A percentile compares a stretch with the other conserved stretches of the same genome.
phyloP scores from a whole-genome alignment of 768 basidiomycete genomes.

The Tephrocybe sp. region DNA sequence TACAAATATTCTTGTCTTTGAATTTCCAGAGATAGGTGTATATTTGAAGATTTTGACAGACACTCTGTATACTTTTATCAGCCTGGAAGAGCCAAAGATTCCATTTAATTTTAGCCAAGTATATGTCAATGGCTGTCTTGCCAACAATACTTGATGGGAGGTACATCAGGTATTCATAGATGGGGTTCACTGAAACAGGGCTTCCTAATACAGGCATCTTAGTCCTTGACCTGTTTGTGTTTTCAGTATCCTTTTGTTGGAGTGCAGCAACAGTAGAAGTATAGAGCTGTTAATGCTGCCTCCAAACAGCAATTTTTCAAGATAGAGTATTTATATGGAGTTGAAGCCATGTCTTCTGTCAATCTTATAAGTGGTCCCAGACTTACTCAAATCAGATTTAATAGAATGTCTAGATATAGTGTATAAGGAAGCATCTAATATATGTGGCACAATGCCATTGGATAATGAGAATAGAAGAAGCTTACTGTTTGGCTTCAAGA shows the following conservation, averaged over 20 bases:
- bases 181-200: too few species aligned
- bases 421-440: too few species aligned
- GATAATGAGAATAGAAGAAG: background rate
- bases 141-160: slow-evolving; percentile 7
- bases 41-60: slow-evolving; percentile 6
- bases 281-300: slow-evolving; percentile 12
- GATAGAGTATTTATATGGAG: slow-evolving; percentile 8
- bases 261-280: slow-evolving; percentile 6
- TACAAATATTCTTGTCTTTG: slow-evolving; percentile 7
- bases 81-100: slow-evolving; percentile 9
- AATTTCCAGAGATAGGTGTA: slow-evolving; percentile 7
- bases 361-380: slow-evolving; percentile 6
- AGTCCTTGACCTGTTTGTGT: background rate
- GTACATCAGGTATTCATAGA: background rate
- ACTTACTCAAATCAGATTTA: slow-evolving; percentile 2
- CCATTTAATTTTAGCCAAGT: slow-evolving; percentile 10
- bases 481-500: slow-evolving; percentile 21
- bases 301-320: slow-evolving; percentile 14
- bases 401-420: slow-evolving; percentile 5
- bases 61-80: slow-evolving; percentile 10
- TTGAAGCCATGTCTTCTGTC: slow-evolving; percentile 9
- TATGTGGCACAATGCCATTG: background rate
- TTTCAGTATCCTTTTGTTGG: background rate
- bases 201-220: too few species aligned
- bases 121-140: background rate